These are phyloP conservation scores for Kodamaea fukazawae DNA, from an alignment of 805 yeast genomes.

Conservation along the genomic window DNA sequence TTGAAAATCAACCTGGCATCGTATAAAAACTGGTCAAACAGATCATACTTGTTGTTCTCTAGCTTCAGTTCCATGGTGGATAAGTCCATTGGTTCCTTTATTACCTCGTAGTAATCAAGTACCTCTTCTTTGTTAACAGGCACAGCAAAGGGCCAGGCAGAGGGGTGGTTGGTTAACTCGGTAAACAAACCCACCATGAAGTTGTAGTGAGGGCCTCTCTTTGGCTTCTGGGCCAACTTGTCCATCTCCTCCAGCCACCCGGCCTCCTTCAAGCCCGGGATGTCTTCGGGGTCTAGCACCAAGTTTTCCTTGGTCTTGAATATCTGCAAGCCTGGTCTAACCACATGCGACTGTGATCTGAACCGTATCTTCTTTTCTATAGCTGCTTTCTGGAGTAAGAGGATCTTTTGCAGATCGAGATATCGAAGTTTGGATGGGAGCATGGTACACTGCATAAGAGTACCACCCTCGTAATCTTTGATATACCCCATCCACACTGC, in stretches of 20 bases:
- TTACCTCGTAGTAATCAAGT: constrained; percentile 92
- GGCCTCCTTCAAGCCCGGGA: constrained; percentile 89
- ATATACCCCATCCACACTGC: constrained; percentile 97
- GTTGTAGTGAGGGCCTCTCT: constrained; percentile 90
- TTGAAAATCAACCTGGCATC: constrained; percentile 84
- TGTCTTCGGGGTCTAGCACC: constrained; percentile 64
- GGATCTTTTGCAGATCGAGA: constrained; percentile 81
- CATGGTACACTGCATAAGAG: constrained; percentile 96
- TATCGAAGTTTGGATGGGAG: constrained; percentile 78
- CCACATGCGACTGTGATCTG: constrained; percentile 73
- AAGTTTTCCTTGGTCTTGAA: constrained; percentile 47
- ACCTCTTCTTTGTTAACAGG: constrained; percentile 95
- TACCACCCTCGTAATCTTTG: constrained; percentile 98
- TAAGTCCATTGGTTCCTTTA: constrained; percentile 97
- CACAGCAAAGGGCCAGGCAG: constrained; percentile 96
- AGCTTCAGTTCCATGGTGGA: constrained; percentile 92
- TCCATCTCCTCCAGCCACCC: constrained; percentile 99
- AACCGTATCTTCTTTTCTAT: constrained; percentile 78
- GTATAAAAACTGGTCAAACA: constrained; percentile 86
- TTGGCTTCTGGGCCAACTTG: constrained; percentile 90
- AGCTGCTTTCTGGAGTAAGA: constrained; percentile 88
- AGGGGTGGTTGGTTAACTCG: constrained; percentile 90
- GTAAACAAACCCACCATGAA: constrained; percentile 85
- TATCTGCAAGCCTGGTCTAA: constrained; percentile 75
- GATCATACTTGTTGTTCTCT: constrained; percentile 87